Evolutionary conservation across 805 yeast genomes (phyloP), one percentile per base, ranked within the genome.

Genomic region (Pichia cephalocereana): DNA sequence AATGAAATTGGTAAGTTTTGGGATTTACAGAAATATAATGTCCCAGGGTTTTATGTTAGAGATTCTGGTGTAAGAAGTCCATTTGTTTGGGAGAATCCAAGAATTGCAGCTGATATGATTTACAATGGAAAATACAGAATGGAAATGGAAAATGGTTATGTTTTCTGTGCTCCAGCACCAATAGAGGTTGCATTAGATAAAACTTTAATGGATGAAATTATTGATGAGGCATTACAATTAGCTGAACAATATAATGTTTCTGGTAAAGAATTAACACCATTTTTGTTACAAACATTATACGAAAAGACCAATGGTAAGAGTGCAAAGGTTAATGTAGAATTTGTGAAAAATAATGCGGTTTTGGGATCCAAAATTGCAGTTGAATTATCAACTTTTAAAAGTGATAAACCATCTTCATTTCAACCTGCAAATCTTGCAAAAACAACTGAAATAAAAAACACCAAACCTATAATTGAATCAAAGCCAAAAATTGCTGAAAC

Each of bases 131-230:
- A 69, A 43, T 63, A 69, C 9, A 47, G 57, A 2, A 69, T 88
- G 74, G 66, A 69, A 0, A 65, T 86, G 50, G 58, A 69, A 0
- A 75, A 83, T n/a, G 96, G 96, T 0, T 77, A 72, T 50, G 73
- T 89, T 11, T 79, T 88, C 55, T 88, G 96, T 60, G 73, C 86
- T 11, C 96, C 96, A 0, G 90, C 95, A 0, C 95, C 95, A 0
- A 62, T 57, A 9, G 75, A 75, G 5, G 63, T 72, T 38, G 87
- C 95, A 0, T 63, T 88, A 48, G 73, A 76, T 31, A 69, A 76
- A 4, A 67, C 58, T 0, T 67, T 74, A 44, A 83, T 88, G 27
- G 70, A 70, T 49, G 59, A 51, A 2, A 73, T 85, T 18, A 86
- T 88, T 46, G 72, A 71, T 5, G 66, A 68, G 8, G 88, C 95